Evolutionary conservation across 1,284 basidiomycete genomes (phyloP), one percentile per base, ranked within the genome.

Genomic region (Sporisorium exsertum): DNA sequence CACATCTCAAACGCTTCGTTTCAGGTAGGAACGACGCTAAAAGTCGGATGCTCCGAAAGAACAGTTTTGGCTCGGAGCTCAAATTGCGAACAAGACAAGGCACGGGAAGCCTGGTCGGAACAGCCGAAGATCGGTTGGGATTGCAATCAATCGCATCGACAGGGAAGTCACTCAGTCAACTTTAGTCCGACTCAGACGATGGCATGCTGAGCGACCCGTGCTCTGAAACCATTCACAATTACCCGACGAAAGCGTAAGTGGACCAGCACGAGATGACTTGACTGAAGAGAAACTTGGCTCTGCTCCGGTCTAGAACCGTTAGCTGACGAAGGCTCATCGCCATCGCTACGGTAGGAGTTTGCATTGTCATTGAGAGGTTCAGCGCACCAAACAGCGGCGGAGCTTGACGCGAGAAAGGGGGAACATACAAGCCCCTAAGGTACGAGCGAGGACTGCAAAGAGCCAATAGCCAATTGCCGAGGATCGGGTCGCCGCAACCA

Each of bases 71-170:
- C n/a, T n/a, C n/a, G n/a, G n/a, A n/a, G n/a, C n/a, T n/a, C n/a
- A n/a, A n/a, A n/a, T n/a, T n/a, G n/a, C n/a, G n/a, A n/a, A n/a
- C n/a, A n/a, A n/a, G n/a, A n/a, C 35, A 37, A 9, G 16, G 2
- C 40, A 43, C n/a, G 40, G 40, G 40, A 43, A 43, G 40, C n/a
- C n/a, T 43, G 5, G 40, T 43, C 40, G 40, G n/a, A n/a, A 43
- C 40, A 43, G 40, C 40, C 40, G 40, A 43, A 43, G 40, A 43
- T 43, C 40, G 40, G 40, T 43, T 43, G 40, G n/a, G n/a, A n/a
- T n/a, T 40, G 5, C 35, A 15, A 12, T 35, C 35, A 35, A 35
- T 35, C 35, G 13, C 35, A 35, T 10, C 29, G 29, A 32, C 29
- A 32, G 29, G 5, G 13, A 9, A 35, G 13, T 32, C 29, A 32